Evolutionary conservation across 1,139 yeast genomes (phyloP), one percentile per base, ranked within the genome.

Genomic region (Zygoascus meyerae): DNA sequence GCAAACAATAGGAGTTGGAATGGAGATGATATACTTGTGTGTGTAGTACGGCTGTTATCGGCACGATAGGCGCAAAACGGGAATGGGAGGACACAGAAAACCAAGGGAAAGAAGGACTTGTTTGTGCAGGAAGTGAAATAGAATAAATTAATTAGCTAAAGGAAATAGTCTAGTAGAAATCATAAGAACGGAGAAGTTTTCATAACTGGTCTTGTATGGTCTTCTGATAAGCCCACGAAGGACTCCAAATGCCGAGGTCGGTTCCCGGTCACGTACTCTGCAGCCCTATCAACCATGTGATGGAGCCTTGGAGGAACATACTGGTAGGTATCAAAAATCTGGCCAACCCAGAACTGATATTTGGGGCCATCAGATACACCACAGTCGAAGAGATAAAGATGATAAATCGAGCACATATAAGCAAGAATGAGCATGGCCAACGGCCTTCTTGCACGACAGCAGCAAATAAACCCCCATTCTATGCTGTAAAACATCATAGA

Each of bases 271-370:
- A n/a, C 14, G 26, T 21, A 26, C 12, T 40, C 31, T 12, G 33
- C 12, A 6, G 37, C 37, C 14, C 15, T 33, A 10, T 40, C 43
- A 15, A 40, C 37, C 28, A 40, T 18, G 1, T 15, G 17, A 33
- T 33, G 35, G 12, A 40, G 32, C n/a, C 35, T 15, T 7, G 32
- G 43, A n/a, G 43, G 43, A 10, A 40, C 32, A n/a, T 12, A 12
- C 14, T 18, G 18, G 37, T 40, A 40, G 21, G 36, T 12, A 11
- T 40, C 43, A 15, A 32, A 12, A 40, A 31, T 17, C 9, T 32
- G 37, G 8, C 12, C 12, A 18, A 14, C 26, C 43, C 43, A 40
- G 7, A 35, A 16, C 5, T 32, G 18, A 10, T 32, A 4, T 32
- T 30, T 40, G 30, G 36, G 14, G 21, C 10, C n/a, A 12, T 33